A percentile compares a stretch with the other conserved stretches of the same genome.
Evolutionary conservation across 352 stramenopile species (phyloP).

Genomic region (Globisporangium canariense): DNA sequence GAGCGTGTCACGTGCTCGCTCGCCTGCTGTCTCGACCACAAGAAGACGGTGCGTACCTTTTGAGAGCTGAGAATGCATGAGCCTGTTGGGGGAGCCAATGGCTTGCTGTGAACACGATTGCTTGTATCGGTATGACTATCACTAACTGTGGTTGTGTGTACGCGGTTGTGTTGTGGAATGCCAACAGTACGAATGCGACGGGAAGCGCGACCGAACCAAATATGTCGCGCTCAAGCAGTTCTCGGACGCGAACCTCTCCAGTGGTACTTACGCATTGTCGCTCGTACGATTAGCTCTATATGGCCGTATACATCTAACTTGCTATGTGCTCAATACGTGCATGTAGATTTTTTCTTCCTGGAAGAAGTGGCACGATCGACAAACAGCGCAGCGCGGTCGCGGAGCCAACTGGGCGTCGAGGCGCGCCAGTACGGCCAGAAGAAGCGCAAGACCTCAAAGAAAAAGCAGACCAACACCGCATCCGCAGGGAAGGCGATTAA

Average conservation of each 20-base stretch:
- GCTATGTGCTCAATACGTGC: not conserved
- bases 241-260: constrained; percentile 73
- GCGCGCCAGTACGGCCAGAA: constrained; percentile 24
- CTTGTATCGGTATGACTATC: not conserved
- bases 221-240: constrained; percentile 71
- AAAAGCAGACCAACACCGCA: not conserved
- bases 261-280: constrained; percentile 27
- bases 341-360: constrained; percentile 71
- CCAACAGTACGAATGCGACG: constrained; percentile 69
- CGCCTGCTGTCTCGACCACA: constrained; percentile 73
- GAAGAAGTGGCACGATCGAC: constrained; percentile 64
- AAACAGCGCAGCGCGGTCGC: constrained; percentile 41
- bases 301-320: not conserved
- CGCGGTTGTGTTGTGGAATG: not conserved
- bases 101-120: not conserved
- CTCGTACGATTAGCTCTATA: not conserved
- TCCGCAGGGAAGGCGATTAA: constrained; percentile 29
- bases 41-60: constrained; percentile 44
- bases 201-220: constrained; percentile 83
- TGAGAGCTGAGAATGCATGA: not conserved
- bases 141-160: constrained; percentile 1
- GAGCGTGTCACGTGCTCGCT: constrained; percentile 83
- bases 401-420: constrained; percentile 38
- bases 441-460: constrained; percentile 24
- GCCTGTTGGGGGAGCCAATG: not conserved